These are phyloP conservation scores for Cercis canadensis DNA, from an alignment of 306 rosid species.

Conservation along the genomic window DNA sequence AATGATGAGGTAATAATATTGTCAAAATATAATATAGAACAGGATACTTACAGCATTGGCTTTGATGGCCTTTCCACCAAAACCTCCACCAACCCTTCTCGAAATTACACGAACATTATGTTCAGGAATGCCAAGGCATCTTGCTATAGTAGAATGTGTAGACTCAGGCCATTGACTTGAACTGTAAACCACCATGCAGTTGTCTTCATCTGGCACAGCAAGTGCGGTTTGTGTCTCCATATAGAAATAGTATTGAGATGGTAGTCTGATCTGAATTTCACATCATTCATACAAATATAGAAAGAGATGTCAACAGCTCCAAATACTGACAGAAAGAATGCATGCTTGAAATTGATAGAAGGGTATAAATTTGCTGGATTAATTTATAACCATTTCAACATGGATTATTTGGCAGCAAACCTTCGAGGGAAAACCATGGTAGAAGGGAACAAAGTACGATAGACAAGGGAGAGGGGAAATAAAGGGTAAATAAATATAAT, in stretches of 20 bases:
- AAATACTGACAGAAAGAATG: background rate
- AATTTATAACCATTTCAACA: too few species aligned
- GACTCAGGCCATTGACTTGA: slow-evolving; percentile 73
- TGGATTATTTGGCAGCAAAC: too few species aligned
- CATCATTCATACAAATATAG: background rate
- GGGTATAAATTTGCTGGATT: too few species aligned
- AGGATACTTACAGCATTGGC: slow-evolving; percentile 69
- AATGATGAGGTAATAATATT: too few species aligned
- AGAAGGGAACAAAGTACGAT: too few species aligned
- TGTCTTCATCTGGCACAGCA: slow-evolving; percentile 83
- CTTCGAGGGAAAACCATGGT: too few species aligned
- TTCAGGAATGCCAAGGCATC: slow-evolving; percentile 81
- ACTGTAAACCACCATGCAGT: slow-evolving; percentile 81
- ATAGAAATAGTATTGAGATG: slow-evolving; percentile 68
- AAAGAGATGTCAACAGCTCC: background rate
- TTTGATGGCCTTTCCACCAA: slow-evolving; percentile 83
- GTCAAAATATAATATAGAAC: background rate
- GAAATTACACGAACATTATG: slow-evolving; percentile 85
- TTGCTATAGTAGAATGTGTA: slow-evolving; percentile 63
- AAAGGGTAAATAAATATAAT: slow-evolving; percentile 24
- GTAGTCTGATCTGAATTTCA: slow-evolving; percentile 56
- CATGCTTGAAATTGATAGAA: slow-evolving; percentile 18
- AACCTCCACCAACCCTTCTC: slow-evolving; percentile 97
- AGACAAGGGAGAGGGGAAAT: background rate
- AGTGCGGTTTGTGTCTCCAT: slow-evolving; percentile 71